Conservation (phyloP, 805 yeast genomes). For the Suhomyces tanzawaensis region DNA sequence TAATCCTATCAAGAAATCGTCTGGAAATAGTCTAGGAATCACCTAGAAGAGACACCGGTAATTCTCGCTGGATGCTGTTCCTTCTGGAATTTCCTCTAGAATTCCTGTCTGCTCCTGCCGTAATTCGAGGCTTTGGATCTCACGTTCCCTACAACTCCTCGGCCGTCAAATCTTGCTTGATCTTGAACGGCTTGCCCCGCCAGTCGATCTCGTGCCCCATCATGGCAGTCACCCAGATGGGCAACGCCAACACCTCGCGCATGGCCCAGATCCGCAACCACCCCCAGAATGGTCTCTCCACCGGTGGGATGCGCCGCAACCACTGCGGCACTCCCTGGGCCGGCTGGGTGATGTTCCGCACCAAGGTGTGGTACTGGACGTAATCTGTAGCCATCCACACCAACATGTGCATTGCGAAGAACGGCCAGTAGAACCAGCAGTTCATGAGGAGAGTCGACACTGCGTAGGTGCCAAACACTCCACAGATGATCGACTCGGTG, state of each 20-base stretch:
- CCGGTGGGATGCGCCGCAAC: constrained; percentile 15
- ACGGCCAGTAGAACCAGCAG: constrained; percentile 26
- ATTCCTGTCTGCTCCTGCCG: no score
- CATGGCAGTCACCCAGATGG: constrained; percentile 82
- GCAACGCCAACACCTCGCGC: constrained; percentile 74
- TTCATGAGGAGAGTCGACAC: constrained; percentile 44
- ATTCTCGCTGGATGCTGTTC: no score
- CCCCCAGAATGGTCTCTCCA: constrained; percentile 13
- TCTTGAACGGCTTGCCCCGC: constrained; percentile 75
- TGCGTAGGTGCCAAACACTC: constrained; percentile 62
- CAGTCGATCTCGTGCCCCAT: constrained; percentile 72
- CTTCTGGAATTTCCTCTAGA: no score
- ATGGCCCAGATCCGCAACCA: constrained; percentile 54
- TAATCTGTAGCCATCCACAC: constrained; percentile 69
- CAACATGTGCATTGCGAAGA: constrained; percentile 51
- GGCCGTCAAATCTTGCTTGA: constrained; percentile 72
- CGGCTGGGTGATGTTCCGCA: constrained; percentile 20
- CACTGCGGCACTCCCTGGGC: constrained; percentile 7
- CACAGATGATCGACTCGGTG: constrained; percentile 72
- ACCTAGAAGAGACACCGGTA: no score
- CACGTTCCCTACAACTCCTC: constrained; percentile 48
- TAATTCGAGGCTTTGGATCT: no score
- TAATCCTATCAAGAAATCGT: no score
- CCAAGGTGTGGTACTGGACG: constrained; percentile 50
- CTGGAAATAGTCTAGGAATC: no score